Base-by-base conservation (phyloP, 2,329 filamentous ascomycete species). In the Neopestalotiopsis sp. region DNA sequence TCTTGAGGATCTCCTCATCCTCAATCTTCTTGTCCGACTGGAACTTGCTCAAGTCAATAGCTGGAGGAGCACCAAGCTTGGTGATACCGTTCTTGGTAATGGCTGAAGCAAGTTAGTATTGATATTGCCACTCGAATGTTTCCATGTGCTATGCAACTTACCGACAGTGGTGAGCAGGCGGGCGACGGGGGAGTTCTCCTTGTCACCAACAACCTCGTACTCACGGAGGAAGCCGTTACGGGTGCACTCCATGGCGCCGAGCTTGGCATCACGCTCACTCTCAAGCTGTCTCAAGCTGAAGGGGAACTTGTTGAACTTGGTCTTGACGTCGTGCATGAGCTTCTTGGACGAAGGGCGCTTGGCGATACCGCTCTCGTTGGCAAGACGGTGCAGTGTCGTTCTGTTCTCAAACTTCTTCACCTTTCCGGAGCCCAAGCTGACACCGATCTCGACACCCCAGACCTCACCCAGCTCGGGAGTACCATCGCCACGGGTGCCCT, bases 11-110 rank as follows among this genome's bases (percentile, higher is more conserved):
- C 85, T 98, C 95, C 85, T 97, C 94, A 73, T 98, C 95, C 74
- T 91, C 92, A 78, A 99, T 97, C 89, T 98, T 98, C 90, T 98
- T 98, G 82, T 98, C 95, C 42, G 94, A 92, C 89, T 97, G 92
- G 87, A 92, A 90, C 86, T 95, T 94, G 79, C 87, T 89, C 71
- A 96, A 81, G 79, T 98, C 94, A 72, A 92, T 87, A 28, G 91
- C 81, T 71, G 93, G 90, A 42, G 96, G 91, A 32, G 89, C 91
- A 76, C 94, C 91, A 69, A 99, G 86, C 84, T 93, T 94, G 78
- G 92, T 94, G 77, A 99, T 86, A 74, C 96, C 96, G 81, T 98
- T 98, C 90, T 99, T 99, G 77, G 94, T 98, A 81, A 99, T 94
- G 70, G 94, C 96, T 97, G 73, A 65, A 69, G 64, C 34, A 65